A percentile compares a stretch with the other conserved stretches of the same genome.
Conservation (phyloP, 495 filamentous ascomycete genomes). For the Cairneyella variabilis region DNA sequence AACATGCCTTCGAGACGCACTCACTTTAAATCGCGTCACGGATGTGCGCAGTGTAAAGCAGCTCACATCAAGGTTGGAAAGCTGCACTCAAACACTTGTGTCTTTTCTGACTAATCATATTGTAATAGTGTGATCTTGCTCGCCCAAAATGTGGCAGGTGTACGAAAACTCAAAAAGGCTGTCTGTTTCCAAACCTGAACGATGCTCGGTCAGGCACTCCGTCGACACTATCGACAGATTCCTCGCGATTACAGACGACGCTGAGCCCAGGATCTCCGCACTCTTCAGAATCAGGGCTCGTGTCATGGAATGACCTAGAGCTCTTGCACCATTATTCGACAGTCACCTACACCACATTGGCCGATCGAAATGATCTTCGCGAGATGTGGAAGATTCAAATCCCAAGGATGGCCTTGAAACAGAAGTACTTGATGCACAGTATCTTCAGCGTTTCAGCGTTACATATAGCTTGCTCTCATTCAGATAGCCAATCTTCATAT, state of each 20-base stretch:
- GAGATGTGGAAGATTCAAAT: slow-evolving; percentile 7
- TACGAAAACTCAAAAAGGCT: neutral
- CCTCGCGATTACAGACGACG: neutral
- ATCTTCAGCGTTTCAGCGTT: slow-evolving; percentile 1
- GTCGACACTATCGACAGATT: neutral
- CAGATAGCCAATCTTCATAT: neutral
- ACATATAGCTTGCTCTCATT: neutral
- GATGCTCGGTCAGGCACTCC: neutral
- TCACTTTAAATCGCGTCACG: slow-evolving; percentile 13
- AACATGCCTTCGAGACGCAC: slow-evolving; percentile 12
- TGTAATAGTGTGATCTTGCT: slow-evolving; percentile 2
- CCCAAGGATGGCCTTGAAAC: slow-evolving; percentile 1
- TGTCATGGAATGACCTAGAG: slow-evolving; percentile 11
- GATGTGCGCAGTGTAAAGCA: slow-evolving; percentile 11
- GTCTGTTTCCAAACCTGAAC: neutral
- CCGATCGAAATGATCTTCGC: slow-evolving; percentile 1
- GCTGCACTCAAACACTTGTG: neutral
- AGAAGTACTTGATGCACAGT: slow-evolving; percentile 7
- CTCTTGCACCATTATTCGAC: slow-evolving; percentile 15
- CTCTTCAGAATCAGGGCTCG: neutral
- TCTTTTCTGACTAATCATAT: neutral
- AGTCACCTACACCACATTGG: slow-evolving; percentile 6
- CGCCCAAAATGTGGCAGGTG: slow-evolving; percentile 8
- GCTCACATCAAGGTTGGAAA: slow-evolving; percentile 10
- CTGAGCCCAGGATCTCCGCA: neutral